A percentile compares a stretch with the other conserved stretches of the same genome.
These are phyloP conservation scores for Ophiostoma tasmaniense DNA, from an alignment of 2,329 filamentous ascomycete species.

Conservation along the genomic window DNA sequence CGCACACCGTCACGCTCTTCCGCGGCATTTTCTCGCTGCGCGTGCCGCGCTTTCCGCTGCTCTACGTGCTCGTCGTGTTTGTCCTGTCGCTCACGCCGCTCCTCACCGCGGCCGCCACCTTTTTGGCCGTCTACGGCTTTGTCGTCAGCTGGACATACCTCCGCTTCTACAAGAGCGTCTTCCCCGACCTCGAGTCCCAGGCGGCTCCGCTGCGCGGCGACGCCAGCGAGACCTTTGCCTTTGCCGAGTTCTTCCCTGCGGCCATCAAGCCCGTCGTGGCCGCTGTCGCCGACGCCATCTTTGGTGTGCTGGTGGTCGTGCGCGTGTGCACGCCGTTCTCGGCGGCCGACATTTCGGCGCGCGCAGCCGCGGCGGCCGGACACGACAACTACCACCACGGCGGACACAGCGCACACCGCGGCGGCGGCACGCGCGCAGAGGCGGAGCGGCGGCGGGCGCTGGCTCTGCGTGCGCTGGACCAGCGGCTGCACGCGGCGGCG, in stretches of 20 bases:
- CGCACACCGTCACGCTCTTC: constrained; percentile 93
- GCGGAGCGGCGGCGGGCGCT: constrained; percentile 83
- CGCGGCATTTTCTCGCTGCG: constrained; percentile 81
- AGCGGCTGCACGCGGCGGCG: constrained; percentile 57
- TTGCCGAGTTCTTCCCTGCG: constrained; percentile 90
- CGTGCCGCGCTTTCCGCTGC: constrained; percentile 61
- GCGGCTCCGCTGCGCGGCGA: constrained; percentile 69
- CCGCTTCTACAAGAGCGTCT: constrained; percentile 80
- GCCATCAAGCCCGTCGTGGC: constrained; percentile 70
- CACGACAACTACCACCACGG: constrained; percentile 54
- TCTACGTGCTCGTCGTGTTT: constrained; percentile 68
- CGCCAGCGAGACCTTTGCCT: constrained; percentile 91
- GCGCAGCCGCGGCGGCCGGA: constrained; percentile 47
- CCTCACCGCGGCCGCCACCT: constrained; percentile 62
- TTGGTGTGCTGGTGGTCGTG: constrained; percentile 64
- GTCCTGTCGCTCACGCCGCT: constrained; percentile 51
- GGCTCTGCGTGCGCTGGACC: constrained; percentile 84
- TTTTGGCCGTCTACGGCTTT: constrained; percentile 74
- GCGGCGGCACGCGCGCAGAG: constrained; percentile 68
- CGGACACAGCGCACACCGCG: constrained; percentile 34
- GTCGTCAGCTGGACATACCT: constrained; percentile 90
- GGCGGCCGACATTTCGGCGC: constrained; percentile 59
- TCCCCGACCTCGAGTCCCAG: constrained; percentile 53
- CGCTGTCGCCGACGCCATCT: constrained; percentile 65
- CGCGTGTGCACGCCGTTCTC: constrained; percentile 80